These are phyloP conservation scores for Bolboschoenoplectus hybrid DNA, from an alignment of 202 grass and related monocot genomes.

Conservation along the genomic window DNA sequence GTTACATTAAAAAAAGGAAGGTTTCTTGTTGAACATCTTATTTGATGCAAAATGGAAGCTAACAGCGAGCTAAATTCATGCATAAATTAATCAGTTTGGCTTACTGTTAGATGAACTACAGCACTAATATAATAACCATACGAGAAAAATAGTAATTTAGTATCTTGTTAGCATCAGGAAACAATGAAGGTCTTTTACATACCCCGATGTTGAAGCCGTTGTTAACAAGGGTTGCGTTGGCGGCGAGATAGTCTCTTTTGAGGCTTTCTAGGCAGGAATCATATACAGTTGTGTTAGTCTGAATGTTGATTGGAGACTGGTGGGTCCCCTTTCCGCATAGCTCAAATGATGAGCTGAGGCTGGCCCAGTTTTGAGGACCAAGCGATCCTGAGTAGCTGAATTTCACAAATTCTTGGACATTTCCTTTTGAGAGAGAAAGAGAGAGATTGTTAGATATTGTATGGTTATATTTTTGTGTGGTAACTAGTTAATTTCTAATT, in stretches of 20 bases:
- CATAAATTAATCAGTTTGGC: background rate
- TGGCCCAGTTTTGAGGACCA: conserved; percentile 62
- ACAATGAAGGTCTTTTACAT: conserved; percentile 3
- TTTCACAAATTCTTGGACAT: conserved; percentile 27
- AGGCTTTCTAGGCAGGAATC: conserved; percentile 41
- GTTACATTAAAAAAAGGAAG: background rate
- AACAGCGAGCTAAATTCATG: background rate
- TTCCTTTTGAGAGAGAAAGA: background rate
- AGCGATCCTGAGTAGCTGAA: conserved; percentile 4
- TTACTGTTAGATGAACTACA: conserved; percentile 10
- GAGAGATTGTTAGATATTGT: conserved; percentile 10
- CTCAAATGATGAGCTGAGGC: conserved; percentile 50
- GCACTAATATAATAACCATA: background rate
- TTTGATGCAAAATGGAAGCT: conserved; percentile 25
- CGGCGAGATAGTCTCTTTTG: conserved; percentile 47
- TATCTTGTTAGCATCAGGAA: background rate
- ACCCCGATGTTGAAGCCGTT: conserved; percentile 56
- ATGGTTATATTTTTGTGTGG: background rate
- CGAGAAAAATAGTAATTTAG: background rate
- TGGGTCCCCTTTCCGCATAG: conserved; percentile 49
- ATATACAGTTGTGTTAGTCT: conserved; percentile 35
- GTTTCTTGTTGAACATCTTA: background rate
- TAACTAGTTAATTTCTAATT: background rate
- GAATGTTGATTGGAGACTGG: conserved; percentile 77
- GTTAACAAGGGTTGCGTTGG: conserved; percentile 56